These are phyloP conservation scores for Sphenostylis stenocarpa DNA, from an alignment of 306 rosid species.

Conservation along the genomic window DNA sequence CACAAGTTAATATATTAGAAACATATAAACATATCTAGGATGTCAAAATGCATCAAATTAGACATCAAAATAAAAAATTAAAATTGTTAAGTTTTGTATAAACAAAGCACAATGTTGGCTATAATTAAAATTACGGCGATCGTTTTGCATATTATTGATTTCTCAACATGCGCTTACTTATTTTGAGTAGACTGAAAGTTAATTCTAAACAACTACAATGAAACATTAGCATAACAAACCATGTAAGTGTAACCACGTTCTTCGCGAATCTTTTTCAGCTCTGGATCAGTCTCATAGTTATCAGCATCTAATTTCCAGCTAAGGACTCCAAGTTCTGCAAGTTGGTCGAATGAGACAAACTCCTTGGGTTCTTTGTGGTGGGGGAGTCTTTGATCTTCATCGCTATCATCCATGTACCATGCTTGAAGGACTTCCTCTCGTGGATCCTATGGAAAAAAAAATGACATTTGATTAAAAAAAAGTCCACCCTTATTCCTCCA, in stretches of 20 bases:
- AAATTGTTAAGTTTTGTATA: background rate
- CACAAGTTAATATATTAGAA: constrained; percentile 25
- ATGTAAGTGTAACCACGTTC: constrained; percentile 87
- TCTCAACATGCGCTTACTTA: background rate
- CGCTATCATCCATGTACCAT: constrained; percentile 97
- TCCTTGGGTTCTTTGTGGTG: constrained; percentile 89
- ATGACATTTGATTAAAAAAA: background rate
- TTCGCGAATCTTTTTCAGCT: constrained; percentile 85
- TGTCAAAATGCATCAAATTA: constrained; percentile 5
- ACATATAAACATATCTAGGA: background rate
- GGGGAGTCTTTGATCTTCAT: constrained; percentile 92
- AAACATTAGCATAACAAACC: constrained; percentile 49
- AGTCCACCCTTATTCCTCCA: constrained; percentile 3
- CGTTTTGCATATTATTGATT: background rate
- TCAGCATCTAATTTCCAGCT: constrained; percentile 94
- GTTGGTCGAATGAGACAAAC: constrained; percentile 76
- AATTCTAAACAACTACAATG: background rate
- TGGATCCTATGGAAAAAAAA: constrained; percentile 65
- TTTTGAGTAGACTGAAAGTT: background rate
- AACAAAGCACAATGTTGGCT: background rate
- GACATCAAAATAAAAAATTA: background rate
- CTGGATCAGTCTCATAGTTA: constrained; percentile 79
- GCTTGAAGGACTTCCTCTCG: constrained; percentile 96
- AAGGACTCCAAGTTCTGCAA: constrained; percentile 96
- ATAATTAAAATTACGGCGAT: background rate